These are phyloP conservation scores for Populus deltoides DNA, from an alignment of 345 rosid species.

Conservation along the genomic window DNA sequence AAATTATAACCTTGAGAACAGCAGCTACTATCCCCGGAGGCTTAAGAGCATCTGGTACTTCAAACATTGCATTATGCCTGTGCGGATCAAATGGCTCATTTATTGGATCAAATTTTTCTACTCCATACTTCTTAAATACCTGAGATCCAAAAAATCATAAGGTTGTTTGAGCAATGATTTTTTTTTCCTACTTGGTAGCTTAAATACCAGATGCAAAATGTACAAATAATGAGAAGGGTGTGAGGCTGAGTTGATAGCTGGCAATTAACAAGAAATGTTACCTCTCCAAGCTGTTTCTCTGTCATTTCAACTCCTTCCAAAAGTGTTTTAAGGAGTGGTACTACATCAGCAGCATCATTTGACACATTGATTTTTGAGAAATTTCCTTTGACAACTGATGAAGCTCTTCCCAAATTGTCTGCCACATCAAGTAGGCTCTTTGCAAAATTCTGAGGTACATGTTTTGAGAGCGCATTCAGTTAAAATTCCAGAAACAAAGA, in stretches of 20 bases:
- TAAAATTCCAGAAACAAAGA: not conserved
- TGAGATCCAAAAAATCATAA: slow-evolving; percentile 23
- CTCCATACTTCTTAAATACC: slow-evolving; percentile 73
- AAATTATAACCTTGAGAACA: slow-evolving; percentile 65
- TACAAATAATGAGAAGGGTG: not conserved
- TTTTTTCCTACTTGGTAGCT: too few species aligned
- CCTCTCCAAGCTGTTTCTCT: slow-evolving; percentile 88
- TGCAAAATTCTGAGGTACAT: slow-evolving; percentile 68
- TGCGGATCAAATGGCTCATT: slow-evolving; percentile 90
- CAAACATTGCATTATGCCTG: slow-evolving; percentile 77
- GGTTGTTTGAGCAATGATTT: slow-evolving; percentile 7
- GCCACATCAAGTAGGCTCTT: slow-evolving; percentile 77
- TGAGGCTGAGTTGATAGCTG: not conserved
- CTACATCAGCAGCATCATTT: slow-evolving; percentile 56
- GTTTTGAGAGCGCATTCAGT: not conserved
- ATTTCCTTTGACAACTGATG: slow-evolving; percentile 74
- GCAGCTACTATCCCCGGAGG: slow-evolving; percentile 78
- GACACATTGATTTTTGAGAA: slow-evolving; percentile 67
- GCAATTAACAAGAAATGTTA: slow-evolving; percentile 17
- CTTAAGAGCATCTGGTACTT: slow-evolving; percentile 76
- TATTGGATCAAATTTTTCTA: slow-evolving; percentile 69
- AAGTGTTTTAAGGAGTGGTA: slow-evolving; percentile 66
- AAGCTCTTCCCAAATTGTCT: slow-evolving; percentile 93
- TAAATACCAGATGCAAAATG: not conserved
- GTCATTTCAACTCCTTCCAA: slow-evolving; percentile 98